Evolutionary conservation across 2,329 filamentous ascomycete genomes (phyloP).

Genomic region (Amauroascus niger): DNA sequence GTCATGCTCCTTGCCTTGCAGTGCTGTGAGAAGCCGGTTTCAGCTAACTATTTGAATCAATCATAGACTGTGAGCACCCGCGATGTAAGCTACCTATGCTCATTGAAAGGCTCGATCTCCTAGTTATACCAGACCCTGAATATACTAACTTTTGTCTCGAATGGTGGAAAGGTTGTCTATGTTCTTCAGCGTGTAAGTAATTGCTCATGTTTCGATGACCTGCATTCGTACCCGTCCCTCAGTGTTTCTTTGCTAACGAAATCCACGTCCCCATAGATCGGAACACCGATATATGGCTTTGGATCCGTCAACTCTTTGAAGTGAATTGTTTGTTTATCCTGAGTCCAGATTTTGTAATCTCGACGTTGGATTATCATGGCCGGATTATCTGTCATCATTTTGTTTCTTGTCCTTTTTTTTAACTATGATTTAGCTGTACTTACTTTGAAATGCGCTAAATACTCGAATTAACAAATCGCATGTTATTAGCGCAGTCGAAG

Average conservation of each 20-base stretch:
- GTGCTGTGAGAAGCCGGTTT: neutral
- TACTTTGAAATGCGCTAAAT: too few species aligned
- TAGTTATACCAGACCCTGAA: neutral
- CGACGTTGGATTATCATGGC: neutral
- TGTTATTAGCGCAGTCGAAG: too few species aligned
- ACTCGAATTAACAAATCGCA: too few species aligned
- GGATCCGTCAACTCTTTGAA: neutral
- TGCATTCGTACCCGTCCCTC: neutral
- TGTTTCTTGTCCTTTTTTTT: too few species aligned
- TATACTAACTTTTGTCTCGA: neutral
- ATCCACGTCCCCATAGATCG: slow-evolving; percentile 15
- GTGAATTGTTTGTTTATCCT: neutral
- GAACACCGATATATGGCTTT: slow-evolving; percentile 19
- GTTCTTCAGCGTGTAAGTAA: slow-evolving; percentile 15
- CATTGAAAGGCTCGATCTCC: neutral
- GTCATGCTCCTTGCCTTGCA: neutral
- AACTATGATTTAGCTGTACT: too few species aligned
- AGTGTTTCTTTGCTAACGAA: neutral
- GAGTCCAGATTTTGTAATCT: neutral
- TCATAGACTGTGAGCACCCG: slow-evolving; percentile 17
- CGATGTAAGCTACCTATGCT: slow-evolving; percentile 16
- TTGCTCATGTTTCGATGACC: neutral
- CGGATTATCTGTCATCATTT: too few species aligned
- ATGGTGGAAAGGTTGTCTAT: slow-evolving; percentile 12
- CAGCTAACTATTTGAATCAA: neutral